Conservation (phyloP, 176 grass and related monocot species). For the Echinochloa phyllopogon region DNA sequence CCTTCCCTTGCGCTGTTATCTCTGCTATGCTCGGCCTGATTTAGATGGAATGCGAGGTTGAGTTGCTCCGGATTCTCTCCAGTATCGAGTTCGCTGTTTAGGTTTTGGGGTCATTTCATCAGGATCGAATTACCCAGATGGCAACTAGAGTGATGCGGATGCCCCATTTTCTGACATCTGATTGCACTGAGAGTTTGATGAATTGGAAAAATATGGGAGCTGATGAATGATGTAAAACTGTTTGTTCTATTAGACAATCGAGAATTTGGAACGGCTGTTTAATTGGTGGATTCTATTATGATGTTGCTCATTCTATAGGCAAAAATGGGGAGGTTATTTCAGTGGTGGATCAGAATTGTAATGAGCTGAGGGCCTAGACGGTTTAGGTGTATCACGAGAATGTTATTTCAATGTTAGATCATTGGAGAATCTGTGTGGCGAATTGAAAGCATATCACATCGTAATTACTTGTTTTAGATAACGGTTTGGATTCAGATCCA, state of each 20-base stretch:
- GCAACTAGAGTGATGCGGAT: neutral
- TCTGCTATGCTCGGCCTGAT: neutral
- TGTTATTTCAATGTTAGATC: neutral
- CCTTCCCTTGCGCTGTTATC: neutral
- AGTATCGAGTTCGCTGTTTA: neutral
- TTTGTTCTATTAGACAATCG: neutral
- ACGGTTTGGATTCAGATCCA: neutral
- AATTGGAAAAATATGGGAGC: neutral
- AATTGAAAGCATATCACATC: neutral
- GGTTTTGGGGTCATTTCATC: neutral
- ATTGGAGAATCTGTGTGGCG: neutral
- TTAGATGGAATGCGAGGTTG: neutral
- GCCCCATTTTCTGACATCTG: neutral
- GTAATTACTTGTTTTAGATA: neutral
- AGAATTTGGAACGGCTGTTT: neutral
- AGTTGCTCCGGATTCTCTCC: neutral
- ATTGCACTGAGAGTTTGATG: neutral
- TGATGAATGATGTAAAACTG: neutral
- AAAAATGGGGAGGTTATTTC: neutral
- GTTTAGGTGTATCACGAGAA: neutral
- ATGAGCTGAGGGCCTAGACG: neutral
- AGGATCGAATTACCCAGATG: neutral
- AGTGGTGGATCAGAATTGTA: neutral
- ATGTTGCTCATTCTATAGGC: neutral
- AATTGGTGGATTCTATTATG: neutral